Evolutionary conservation across 768 basidiomycete species (phyloP).

Genomic region (Amanita fuliginea): DNA sequence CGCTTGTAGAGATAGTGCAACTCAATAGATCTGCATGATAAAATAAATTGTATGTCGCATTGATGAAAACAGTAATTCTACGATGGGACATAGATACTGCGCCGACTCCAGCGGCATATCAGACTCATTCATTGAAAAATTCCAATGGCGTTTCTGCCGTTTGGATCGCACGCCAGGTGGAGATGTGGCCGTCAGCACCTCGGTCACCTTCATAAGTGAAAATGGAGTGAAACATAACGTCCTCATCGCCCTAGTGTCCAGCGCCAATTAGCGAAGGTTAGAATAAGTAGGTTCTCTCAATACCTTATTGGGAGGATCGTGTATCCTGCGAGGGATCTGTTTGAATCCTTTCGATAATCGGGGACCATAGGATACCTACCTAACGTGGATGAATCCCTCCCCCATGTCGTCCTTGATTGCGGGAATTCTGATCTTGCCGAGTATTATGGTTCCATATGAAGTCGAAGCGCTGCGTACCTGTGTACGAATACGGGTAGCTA

Average conservation of each 20-base stretch:
- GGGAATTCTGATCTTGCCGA: conserved; percentile 69
- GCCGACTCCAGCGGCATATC: conserved; percentile 1
- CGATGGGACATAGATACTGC: no score
- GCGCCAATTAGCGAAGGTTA: conserved; percentile 1
- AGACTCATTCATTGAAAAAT: conserved; percentile 56
- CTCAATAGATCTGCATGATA: neutral
- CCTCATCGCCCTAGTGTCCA: conserved; percentile 41
- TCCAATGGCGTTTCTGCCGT: conserved; percentile 44
- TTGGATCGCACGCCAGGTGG: conserved; percentile 58
- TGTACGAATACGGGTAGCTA: conserved; percentile 28
- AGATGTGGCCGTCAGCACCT: conserved; percentile 36
- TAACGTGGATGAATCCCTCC: conserved; percentile 59
- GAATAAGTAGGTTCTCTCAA: conserved; percentile 10
- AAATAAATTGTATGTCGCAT: neutral
- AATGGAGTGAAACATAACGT: conserved; percentile 63
- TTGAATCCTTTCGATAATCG: conserved; percentile 1
- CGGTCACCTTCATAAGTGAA: conserved; percentile 48
- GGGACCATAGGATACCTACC: conserved; percentile 27
- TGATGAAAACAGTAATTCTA: neutral
- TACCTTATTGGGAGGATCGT: conserved; percentile 66
- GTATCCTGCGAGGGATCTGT: conserved; percentile 35
- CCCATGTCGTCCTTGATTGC: conserved; percentile 53
- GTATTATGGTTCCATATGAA: conserved; percentile 57
- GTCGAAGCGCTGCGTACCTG: conserved; percentile 44
- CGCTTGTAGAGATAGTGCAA: neutral